Conservation (phyloP, 2,329 filamentous ascomycete genomes). For the Fusarium concolor region DNA sequence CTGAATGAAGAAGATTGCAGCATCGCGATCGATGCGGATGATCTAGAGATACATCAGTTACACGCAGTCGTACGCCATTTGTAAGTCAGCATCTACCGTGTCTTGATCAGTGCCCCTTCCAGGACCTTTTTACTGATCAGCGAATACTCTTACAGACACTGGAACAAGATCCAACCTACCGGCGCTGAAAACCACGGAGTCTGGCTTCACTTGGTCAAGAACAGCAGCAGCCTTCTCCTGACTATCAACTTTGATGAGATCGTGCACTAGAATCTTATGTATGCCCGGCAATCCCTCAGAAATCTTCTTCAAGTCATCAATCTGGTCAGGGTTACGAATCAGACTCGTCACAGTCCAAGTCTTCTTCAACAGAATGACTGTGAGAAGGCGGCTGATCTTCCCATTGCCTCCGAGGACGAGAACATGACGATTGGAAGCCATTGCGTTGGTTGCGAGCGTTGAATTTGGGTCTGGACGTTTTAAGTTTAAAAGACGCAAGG, state of each 20-base stretch:
- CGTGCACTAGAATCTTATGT: conserved; percentile 72
- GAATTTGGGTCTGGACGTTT: neutral
- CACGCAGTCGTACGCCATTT: neutral
- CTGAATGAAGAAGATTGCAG: conserved; percentile 40
- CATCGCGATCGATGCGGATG: conserved; percentile 44
- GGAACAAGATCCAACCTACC: conserved; percentile 44
- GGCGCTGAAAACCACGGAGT: conserved; percentile 74
- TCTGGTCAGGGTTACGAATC: conserved; percentile 75
- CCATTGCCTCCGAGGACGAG: conserved; percentile 82
- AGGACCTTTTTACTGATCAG: conserved; percentile 37
- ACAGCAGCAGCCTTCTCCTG: conserved; percentile 67
- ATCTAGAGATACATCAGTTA: conserved; percentile 34
- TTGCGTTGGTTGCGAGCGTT: conserved; percentile 4
- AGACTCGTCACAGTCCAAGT: conserved; percentile 79
- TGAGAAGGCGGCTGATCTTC: conserved; percentile 76
- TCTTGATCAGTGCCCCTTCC: conserved; percentile 56
- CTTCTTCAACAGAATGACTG: conserved; percentile 74
- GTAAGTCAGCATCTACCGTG: conserved; percentile 26
- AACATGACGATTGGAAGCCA: conserved; percentile 56
- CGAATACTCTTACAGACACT: neutral
- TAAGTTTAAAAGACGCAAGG: conserved; percentile 23
- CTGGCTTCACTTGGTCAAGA: conserved; percentile 65
- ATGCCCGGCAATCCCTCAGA: conserved; percentile 66
- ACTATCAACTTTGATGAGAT: conserved; percentile 72
- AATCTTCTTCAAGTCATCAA: conserved; percentile 68